A percentile compares a stretch with the other conserved stretches of the same genome.
Conservation (phyloP, 2,329 filamentous ascomycete species). For the Nigrospora oryzae region DNA sequence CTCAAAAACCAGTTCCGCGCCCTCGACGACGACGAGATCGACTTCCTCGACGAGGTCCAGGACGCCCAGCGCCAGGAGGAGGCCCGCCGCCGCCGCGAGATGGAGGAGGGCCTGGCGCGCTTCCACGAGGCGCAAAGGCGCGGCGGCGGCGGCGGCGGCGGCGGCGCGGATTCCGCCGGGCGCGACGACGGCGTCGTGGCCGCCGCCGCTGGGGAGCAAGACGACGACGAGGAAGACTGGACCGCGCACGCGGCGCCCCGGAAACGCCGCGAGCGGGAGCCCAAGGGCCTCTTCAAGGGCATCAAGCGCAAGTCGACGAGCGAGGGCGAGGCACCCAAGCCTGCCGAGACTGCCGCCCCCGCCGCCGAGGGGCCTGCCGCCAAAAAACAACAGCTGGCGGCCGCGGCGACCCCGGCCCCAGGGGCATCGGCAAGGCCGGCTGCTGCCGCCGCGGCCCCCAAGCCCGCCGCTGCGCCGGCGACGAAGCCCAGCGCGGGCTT, state of each 20-base stretch:
- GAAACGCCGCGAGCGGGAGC: slow-evolving; percentile 5
- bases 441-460: neutral
- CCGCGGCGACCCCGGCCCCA: too few relatives aligned
- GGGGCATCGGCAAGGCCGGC: too few relatives aligned
- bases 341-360: slow-evolving; percentile 6
- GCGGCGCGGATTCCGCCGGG: slow-evolving; percentile 2
- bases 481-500: slow-evolving; percentile 28
- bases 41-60: slow-evolving; percentile 58
- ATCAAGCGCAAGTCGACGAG: slow-evolving; percentile 26
- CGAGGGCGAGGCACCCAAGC: slow-evolving; percentile 20
- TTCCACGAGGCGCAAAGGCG: slow-evolving; percentile 44
- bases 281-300: slow-evolving; percentile 19
- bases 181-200: neutral
- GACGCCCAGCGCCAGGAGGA: slow-evolving; percentile 43
- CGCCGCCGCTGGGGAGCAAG: neutral
- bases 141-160: neutral
- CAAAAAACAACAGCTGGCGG: neutral
- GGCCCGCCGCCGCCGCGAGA: slow-evolving; percentile 43
- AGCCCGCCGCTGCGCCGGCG: slow-evolving; percentile 2
- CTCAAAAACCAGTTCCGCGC: slow-evolving; percentile 71
- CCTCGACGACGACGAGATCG: slow-evolving; percentile 71
- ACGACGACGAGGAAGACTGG: slow-evolving; percentile 8
- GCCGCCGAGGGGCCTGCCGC: neutral
- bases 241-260: slow-evolving; percentile 9
- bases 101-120: slow-evolving; percentile 43